Base-by-base conservation (phyloP, 2,329 filamentous ascomycete species). In the Xylariaceae sp. region DNA sequence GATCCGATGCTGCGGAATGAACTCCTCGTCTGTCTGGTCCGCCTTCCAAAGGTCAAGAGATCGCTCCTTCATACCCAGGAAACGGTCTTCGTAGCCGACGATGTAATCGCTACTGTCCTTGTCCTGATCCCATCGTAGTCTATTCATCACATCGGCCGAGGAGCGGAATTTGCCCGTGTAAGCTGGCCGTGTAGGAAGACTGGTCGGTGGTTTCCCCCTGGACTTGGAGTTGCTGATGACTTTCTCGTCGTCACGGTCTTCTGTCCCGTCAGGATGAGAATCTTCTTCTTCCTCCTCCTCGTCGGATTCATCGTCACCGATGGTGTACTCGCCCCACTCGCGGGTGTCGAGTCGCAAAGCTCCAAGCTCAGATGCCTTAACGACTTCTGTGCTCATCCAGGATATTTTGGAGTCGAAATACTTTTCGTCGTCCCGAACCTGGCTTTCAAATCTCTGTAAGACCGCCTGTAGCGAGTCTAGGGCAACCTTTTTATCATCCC, bases 1-100 rank as follows among this genome's bases (percentile, higher is more conserved):
- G 59, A 88, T 84, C 16, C 85, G 76, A 65, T 87, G 84, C 70
- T 87, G 82, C 6, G 85, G 85, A 52, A 88, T 87, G 64, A 86
- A 88, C 69, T 88, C 85, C 56, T 87, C 83, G 60, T 87, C 81
- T 29, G 84, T 86, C 70, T 83, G 80, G 64, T 87, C 84, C 16
- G 73, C 75, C 73, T 83, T 85, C 85, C 85, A 88, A 26, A 75
- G 72, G 49, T 79, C 79, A 4, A 87, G 70, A 1, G 76, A 67
- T 60, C 79, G 81, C 69, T 87, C 84, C 61, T 75, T 77, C 2
- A 77, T 74, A 1, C 82, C 83, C 3, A 76, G 57, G 64, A 87
- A 87, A 16, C 85, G 76, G 67, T 88, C 85, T 63, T 84, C 80
- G 62, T 87, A 88, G 1, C 83, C 84, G 47, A 88, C 76, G 4